A percentile compares a stretch with the other conserved stretches of the same genome.
These are phyloP conservation scores for Coemansia sp. DNA, from an alignment of 192 early-diverging fungal species.

Conservation along the genomic window DNA sequence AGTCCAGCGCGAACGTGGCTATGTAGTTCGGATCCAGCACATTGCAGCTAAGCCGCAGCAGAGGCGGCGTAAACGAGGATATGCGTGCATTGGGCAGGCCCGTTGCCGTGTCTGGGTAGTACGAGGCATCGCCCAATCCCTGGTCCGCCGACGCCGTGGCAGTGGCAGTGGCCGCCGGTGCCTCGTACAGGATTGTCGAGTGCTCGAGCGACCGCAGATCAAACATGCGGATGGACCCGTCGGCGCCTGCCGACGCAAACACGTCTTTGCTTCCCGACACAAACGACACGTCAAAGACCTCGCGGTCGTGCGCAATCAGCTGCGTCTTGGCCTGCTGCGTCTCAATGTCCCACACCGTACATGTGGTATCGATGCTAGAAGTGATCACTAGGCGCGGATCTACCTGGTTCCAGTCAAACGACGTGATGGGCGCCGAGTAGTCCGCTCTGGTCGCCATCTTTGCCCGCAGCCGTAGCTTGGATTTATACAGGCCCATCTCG, in stretches of 20 bases:
- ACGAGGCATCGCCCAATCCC: conserved; percentile 15
- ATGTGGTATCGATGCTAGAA: conserved; percentile 97
- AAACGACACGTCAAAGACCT: conserved; percentile 99
- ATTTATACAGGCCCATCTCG: conserved; percentile 28
- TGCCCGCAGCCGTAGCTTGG: conserved; percentile 31
- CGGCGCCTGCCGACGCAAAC: conserved; percentile 97
- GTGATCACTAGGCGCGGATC: conserved; percentile 86
- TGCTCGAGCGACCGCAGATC: conserved; percentile 95
- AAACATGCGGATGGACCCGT: conserved; percentile 96
- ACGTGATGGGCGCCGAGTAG: conserved; percentile 86
- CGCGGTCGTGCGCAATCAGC: conserved; percentile 97
- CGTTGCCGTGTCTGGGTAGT: conserved; percentile 11
- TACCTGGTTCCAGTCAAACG: conserved; percentile 95
- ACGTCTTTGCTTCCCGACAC: conserved; percentile 74
- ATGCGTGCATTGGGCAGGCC: conserved; percentile 13
- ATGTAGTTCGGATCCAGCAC: conserved; percentile 86
- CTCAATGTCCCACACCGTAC: conserved; percentile 98
- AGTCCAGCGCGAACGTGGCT: conserved; percentile 87
- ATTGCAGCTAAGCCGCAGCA: conserved; percentile 88
- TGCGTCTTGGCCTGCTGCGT: conserved; percentile 97
- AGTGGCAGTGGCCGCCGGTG: conserved; percentile 50
- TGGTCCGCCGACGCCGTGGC: conserved; percentile 24
- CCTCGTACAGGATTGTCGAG: conserved; percentile 97
- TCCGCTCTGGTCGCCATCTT: conserved; percentile 61
- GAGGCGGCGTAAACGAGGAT: conserved; percentile 50